These are phyloP conservation scores for Biscogniauxia mediterranea DNA, from an alignment of 2,329 filamentous ascomycete species.

Conservation along the genomic window DNA sequence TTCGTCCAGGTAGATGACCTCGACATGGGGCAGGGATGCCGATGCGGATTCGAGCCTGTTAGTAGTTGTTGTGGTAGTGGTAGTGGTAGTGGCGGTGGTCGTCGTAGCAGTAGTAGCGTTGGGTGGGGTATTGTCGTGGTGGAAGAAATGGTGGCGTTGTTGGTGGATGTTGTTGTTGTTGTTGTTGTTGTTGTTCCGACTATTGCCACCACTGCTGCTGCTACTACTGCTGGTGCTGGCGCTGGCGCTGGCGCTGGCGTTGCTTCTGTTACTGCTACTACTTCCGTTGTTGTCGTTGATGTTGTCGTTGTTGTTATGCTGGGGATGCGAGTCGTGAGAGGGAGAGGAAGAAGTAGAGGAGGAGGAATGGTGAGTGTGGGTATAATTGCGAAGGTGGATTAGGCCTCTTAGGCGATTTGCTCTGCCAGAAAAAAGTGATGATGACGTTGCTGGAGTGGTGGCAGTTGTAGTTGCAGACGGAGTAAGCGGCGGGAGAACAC, in stretches of 20 bases:
- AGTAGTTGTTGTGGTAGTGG: slow-evolving; percentile 1
- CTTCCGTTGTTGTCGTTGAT: slow-evolving; percentile 2
- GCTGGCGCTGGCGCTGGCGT: slow-evolving; percentile 11
- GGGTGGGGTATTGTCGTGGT: slow-evolving; percentile 23
- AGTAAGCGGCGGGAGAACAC: slow-evolving; percentile 29
- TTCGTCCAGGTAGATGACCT: slow-evolving; percentile 8
- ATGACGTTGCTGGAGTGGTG: slow-evolving; percentile 18
- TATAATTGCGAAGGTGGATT: slow-evolving; percentile 29
- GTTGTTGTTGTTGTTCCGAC: no score
- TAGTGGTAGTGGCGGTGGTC: slow-evolving; percentile 18
- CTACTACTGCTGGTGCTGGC: neutral
- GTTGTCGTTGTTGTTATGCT: slow-evolving; percentile 6
- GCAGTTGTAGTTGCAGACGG: slow-evolving; percentile 23
- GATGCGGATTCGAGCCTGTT: slow-evolving; percentile 6
- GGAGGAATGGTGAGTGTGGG: slow-evolving; percentile 15
- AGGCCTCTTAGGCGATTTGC: slow-evolving; percentile 29
- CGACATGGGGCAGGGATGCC: slow-evolving; percentile 12
- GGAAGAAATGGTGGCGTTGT: slow-evolving; percentile 18
- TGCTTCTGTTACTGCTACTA: neutral
- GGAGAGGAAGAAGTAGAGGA: slow-evolving; percentile 8
- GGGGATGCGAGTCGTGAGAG: slow-evolving; percentile 18
- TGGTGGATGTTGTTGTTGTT: slow-evolving; percentile 7
- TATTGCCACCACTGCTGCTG: neutral
- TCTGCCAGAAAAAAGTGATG: slow-evolving; percentile 8
- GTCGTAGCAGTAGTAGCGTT: no score